Evolutionary conservation across 2,329 filamentous ascomycete species (phyloP).

Genomic region (Aureobasidium vineae): DNA sequence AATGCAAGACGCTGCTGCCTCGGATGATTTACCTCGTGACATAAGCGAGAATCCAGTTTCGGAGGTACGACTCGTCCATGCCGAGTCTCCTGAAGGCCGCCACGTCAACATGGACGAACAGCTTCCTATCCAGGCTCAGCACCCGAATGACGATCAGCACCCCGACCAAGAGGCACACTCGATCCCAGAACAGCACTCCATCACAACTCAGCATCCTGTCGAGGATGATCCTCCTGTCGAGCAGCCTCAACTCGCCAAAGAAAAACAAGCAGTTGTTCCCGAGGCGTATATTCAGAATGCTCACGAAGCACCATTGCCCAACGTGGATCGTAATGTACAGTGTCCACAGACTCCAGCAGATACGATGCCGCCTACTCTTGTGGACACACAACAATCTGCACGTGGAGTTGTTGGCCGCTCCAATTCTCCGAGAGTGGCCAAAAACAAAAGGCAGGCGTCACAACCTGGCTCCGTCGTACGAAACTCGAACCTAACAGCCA

Average conservation of each 20-base stretch:
- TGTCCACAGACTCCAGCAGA: background rate
- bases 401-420: background rate
- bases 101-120: background rate
- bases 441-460: slow-evolving; percentile 19
- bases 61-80: background rate
- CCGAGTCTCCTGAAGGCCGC: background rate
- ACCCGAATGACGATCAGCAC: background rate
- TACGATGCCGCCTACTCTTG: background rate
- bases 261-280: background rate
- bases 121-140: background rate
- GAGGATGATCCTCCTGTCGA: background rate
- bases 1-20: background rate
- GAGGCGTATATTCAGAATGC: background rate
- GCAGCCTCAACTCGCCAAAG: background rate
- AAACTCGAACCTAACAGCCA: background rate
- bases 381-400: background rate
- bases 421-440: background rate
- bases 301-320: background rate
- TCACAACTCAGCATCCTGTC: background rate
- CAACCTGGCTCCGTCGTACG: background rate
- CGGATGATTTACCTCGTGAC: background rate
- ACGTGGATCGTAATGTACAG: background rate
- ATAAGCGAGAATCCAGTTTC: background rate
- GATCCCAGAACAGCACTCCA: background rate
- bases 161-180: background rate